These are phyloP conservation scores for Camellia japonica DNA, from an alignment of 148 eudicot genomes.

Conservation along the genomic window DNA sequence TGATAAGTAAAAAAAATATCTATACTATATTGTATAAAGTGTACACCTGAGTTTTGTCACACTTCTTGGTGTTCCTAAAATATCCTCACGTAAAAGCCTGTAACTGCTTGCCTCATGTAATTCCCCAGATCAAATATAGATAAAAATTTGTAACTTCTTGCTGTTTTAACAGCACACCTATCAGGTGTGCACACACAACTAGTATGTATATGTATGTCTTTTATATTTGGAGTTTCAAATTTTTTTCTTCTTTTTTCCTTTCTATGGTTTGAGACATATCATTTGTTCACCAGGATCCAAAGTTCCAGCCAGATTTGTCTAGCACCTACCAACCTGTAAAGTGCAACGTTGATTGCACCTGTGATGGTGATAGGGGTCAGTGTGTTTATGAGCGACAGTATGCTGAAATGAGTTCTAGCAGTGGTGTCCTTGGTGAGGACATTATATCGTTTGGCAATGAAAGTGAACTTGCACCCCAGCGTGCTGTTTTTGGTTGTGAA, in stretches of 20 bases:
- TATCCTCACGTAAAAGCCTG: too few relatives aligned
- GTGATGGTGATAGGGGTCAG: slow-evolving; percentile 54
- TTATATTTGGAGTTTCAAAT: background rate
- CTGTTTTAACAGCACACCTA: too few relatives aligned
- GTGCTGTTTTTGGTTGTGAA: slow-evolving; percentile 92
- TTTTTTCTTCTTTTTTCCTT: background rate
- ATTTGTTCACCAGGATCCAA: slow-evolving; percentile 66
- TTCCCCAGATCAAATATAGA: too few relatives aligned
- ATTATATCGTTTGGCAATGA: slow-evolving; percentile 82
- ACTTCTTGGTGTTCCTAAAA: too few relatives aligned
- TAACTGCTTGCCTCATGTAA: too few relatives aligned
- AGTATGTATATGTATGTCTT: background rate
- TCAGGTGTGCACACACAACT: too few relatives aligned
- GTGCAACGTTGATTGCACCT: slow-evolving; percentile 78
- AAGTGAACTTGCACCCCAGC: slow-evolving; percentile 83
- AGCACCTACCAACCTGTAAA: slow-evolving; percentile 73
- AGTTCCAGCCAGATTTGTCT: slow-evolving; percentile 76
- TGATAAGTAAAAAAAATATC: too few relatives aligned
- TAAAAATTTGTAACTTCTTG: too few relatives aligned
- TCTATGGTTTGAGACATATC: background rate
- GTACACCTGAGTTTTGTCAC: too few relatives aligned
- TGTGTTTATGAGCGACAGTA: slow-evolving; percentile 85
- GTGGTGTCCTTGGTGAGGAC: slow-evolving; percentile 91
- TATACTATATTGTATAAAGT: too few relatives aligned
- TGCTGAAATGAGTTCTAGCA: slow-evolving; percentile 99